Conservation (phyloP, 495 filamentous ascomycete genomes). For the Trypethelium eluteriae region DNA sequence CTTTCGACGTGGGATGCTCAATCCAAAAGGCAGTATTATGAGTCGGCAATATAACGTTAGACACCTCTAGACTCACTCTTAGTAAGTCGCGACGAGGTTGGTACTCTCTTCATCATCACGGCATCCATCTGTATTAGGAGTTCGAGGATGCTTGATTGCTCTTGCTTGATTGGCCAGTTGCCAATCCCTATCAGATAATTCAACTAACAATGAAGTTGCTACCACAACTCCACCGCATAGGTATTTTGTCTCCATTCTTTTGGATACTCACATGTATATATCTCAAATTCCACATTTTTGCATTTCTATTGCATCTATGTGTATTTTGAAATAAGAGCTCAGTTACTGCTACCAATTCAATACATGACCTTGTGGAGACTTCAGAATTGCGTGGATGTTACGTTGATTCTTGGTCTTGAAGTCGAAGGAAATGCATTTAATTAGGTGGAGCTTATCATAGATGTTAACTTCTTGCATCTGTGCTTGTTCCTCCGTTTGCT, state of each 20-base stretch:
- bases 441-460: too few relatives aligned
- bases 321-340: too few relatives aligned
- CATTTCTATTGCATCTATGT: not conserved
- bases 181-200: not conserved
- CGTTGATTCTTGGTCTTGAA: too few relatives aligned
- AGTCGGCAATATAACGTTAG: not conserved
- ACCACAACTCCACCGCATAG: not conserved
- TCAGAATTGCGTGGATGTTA: too few relatives aligned
- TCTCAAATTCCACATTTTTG: not conserved
- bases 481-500: too few relatives aligned
- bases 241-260: not conserved
- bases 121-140: not conserved
- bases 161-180: not conserved
- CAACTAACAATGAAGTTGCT: not conserved
- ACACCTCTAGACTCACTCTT: not conserved
- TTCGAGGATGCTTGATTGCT: not conserved
- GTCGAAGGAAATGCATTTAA: too few relatives aligned
- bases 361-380: too few relatives aligned
- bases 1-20: not conserved
- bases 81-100: conserved; percentile 9
- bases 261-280: not conserved
- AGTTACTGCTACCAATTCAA: too few relatives aligned
- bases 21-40: not conserved
- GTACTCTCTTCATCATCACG: not conserved
- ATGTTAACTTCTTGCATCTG: too few relatives aligned